phyloP scores from a whole-genome alignment of 208 protist genomes.

The Balamuthia mandrillaris region DNA sequence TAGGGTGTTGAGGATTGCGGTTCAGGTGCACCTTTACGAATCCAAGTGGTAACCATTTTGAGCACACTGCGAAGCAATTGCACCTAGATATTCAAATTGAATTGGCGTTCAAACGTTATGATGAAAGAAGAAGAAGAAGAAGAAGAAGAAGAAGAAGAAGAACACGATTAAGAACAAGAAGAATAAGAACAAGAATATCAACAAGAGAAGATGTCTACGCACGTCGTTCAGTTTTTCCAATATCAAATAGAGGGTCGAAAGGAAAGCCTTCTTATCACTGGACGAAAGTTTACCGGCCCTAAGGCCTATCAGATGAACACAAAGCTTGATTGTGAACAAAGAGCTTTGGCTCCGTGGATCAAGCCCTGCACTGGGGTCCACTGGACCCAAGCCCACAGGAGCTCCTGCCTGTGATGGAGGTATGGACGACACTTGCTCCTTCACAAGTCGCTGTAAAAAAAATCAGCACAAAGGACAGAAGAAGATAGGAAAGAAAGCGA shows the following conservation, averaged over 20 bases:
- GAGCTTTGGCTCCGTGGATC: too few species aligned
- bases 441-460: too few species aligned
- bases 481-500: too few species aligned
- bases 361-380: too few species aligned
- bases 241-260: background rate
- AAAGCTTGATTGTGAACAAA: slow-evolving; percentile 25
- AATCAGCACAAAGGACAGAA: too few species aligned
- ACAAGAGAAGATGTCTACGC: background rate
- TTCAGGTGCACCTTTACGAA: too few species aligned
- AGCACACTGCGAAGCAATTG: background rate
- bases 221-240: background rate
- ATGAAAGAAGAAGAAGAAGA: background rate
- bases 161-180: background rate
- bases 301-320: background rate
- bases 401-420: too few species aligned
- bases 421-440: too few species aligned
- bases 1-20: too few species aligned
- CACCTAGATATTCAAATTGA: background rate
- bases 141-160: background rate
- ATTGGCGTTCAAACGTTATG: background rate
- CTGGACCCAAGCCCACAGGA: too few species aligned
- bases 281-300: background rate
- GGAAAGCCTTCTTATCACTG: slow-evolving; percentile 21
- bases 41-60: too few species aligned
- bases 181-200: background rate